These are phyloP conservation scores for Crithidia fasciculata DNA, from an alignment of 208 protist species.

Conservation along the genomic window DNA sequence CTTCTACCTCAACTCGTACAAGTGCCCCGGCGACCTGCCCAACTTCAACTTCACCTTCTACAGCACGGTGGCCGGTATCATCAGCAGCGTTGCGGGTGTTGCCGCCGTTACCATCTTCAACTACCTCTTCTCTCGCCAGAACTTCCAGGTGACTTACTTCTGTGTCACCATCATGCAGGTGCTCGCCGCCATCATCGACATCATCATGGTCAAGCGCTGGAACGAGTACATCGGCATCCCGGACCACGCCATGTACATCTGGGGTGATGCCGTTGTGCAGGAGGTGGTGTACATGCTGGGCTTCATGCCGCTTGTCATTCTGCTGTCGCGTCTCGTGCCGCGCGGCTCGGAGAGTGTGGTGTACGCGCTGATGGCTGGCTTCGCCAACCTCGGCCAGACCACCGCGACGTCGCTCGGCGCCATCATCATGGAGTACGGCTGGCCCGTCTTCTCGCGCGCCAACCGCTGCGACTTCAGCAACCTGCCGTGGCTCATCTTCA, in stretches of 20 bases:
- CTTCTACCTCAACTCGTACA: slow-evolving; percentile 54
- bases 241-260: slow-evolving; percentile 75
- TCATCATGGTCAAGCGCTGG: slow-evolving; percentile 72
- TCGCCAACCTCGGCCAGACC: slow-evolving; percentile 76
- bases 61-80: slow-evolving; percentile 51
- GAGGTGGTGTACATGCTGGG: slow-evolving; percentile 62
- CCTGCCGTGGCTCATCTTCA: slow-evolving; percentile 20
- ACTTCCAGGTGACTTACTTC: slow-evolving; percentile 53
- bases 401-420: slow-evolving; percentile 51
- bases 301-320: slow-evolving; percentile 71
- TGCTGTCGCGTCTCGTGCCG: slow-evolving; percentile 80
- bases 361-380: slow-evolving; percentile 85
- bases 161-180: slow-evolving; percentile 40
- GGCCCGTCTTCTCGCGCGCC: slow-evolving; percentile 41
- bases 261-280: slow-evolving; percentile 69
- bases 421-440: slow-evolving; percentile 66
- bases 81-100: slow-evolving; percentile 42
- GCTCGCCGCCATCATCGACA: slow-evolving; percentile 54
- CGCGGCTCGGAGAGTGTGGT: slow-evolving; percentile 79
- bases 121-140: slow-evolving; percentile 58
- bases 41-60: slow-evolving; percentile 76
- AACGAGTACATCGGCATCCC: slow-evolving; percentile 54
- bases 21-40: slow-evolving; percentile 50
- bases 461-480: slow-evolving; percentile 74
- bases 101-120: slow-evolving; percentile 52